Evolutionary conservation across 2,329 filamentous ascomycete species (phyloP), one percentile per base, ranked within the genome.

Genomic region (Neofusicoccum cordaticola): DNA sequence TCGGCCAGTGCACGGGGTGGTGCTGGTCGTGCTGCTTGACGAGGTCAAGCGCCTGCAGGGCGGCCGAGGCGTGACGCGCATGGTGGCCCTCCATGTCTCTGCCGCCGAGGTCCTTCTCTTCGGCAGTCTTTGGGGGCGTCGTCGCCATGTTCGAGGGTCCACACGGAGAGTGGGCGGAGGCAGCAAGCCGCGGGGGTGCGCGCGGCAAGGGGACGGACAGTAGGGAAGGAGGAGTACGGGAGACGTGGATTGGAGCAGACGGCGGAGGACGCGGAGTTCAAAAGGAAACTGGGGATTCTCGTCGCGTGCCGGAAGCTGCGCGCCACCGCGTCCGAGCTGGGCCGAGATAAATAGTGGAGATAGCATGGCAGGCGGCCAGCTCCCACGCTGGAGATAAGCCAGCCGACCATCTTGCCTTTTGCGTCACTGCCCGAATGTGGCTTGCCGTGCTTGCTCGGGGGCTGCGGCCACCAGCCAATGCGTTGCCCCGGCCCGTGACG

Each of bases 301-400:
- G 45, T 51, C n/a, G 51, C 51, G 53, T 58, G 53, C 19, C n/a
- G 9, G 47, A 50, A 50, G 17, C 11, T 7, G 57, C 41, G 42
- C 41, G 17, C 35, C 42, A 64, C 13, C 9, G 48, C 31, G 48
- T 34, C 63, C 53, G 47, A 52, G 47, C 19, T 45, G 48, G 37
- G 9, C 63, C 63, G 63, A 65, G 63, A 65, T 65, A 65, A 65
- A 61, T 65, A 60, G 63, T 65, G 63, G 63, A 53, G 63, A 52
- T 50, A 37, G 42, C 39, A 31, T 15, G 34, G 52, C 35, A 9
- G 12, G 35, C 51, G 31, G 35, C n/a, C n/a, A 9, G 2, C 12
- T 31, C 31, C 15, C 11, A 17, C 12, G 17, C 15, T 58, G 53
- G 39, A 34, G 53, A 58, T 58, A 58, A 58, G 53, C 22, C 41